A percentile compares a stretch with the other conserved stretches of the same genome.
phyloP scores from a whole-genome alignment of 1,284 basidiomycete genomes.

The Cutaneotrichosporon cavernicola region DNA sequence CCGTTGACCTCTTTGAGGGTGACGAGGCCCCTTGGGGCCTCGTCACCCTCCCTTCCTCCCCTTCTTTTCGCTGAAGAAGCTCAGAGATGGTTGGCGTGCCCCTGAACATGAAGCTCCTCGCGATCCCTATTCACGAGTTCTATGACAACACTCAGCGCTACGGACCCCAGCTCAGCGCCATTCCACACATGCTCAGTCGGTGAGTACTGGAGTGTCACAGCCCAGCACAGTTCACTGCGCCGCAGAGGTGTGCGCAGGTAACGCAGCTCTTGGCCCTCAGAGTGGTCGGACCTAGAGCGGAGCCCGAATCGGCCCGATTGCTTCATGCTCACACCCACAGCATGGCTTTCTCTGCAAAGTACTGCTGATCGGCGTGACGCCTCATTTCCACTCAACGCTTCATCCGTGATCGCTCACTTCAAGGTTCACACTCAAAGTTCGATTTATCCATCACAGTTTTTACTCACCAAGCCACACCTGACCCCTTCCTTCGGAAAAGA shows the following conservation, averaged over 20 bases:
- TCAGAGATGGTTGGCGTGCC: conserved; percentile 92
- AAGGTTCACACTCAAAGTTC: too few relatives aligned
- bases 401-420: background rate
- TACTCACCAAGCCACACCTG: background rate
- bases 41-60: background rate
- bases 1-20: too few relatives aligned
- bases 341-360: background rate
- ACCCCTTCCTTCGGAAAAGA: background rate
- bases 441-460: background rate
- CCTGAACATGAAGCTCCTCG: conserved; percentile 97
- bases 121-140: conserved; percentile 91
- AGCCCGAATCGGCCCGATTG: background rate
- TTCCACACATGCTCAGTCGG: conserved; percentile 89
- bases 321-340: background rate
- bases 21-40: too few relatives aligned
- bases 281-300: background rate
- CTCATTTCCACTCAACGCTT: background rate
- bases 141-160: conserved; percentile 96
- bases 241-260: background rate
- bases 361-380: background rate
- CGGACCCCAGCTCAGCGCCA: conserved; percentile 88
- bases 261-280: background rate
- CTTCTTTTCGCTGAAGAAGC: background rate
- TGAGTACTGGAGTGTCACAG: conserved; percentile 50
- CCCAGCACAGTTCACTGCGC: too few relatives aligned